Base-by-base conservation (phyloP, 2,329 filamentous ascomycete genomes). In the Colletotrichum shisoi region DNA sequence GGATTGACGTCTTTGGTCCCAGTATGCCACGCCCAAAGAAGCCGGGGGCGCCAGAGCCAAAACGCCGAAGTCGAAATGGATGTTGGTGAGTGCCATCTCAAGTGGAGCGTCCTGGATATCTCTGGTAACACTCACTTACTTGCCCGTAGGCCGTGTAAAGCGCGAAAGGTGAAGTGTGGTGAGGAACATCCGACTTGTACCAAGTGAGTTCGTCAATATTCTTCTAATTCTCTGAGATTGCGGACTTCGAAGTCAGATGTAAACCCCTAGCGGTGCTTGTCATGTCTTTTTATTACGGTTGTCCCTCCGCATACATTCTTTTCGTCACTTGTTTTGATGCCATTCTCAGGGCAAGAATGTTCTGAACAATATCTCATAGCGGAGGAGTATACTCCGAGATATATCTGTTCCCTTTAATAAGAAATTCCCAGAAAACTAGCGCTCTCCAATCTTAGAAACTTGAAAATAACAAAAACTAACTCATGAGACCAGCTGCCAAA, bases 161-260 rank as follows among this genome's bases (percentile, higher is more conserved):
- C 85, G 70, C 85, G 90, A 68, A 94, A 80, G 69, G 77, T 80
- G 70, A 94, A 94, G 81, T 94, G 91, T 78, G 91, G 90, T 70
- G 92, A 94, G 76, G 89, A 91, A 74, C 90, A 89, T 71, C 91
- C 92, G 15, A 79, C 78, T 69, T 94, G 92, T 77, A 73, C 84
- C 56, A 93, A 93, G 82, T 84, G 79, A 71, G 74, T 69, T 37
- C 4, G 13, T 53, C n/a, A 39, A 39, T 7, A 11, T 39, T 39
- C 37, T 37, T 31, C 21, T 6, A 21, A 31, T 17, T 39, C n/a
- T 53, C 12, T 6, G 17, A 37, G n/a, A 39, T 12, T 39, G 31
- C 31, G 17, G 19, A 11, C 31, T 37, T 19, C 34, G 12, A 53
- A 21, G 4, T 31, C 37, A 19, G 31, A 53, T 24, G 31, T 12